phyloP scores from a whole-genome alignment of 495 filamentous ascomycete species.

The Aspergillus wentii region DNA sequence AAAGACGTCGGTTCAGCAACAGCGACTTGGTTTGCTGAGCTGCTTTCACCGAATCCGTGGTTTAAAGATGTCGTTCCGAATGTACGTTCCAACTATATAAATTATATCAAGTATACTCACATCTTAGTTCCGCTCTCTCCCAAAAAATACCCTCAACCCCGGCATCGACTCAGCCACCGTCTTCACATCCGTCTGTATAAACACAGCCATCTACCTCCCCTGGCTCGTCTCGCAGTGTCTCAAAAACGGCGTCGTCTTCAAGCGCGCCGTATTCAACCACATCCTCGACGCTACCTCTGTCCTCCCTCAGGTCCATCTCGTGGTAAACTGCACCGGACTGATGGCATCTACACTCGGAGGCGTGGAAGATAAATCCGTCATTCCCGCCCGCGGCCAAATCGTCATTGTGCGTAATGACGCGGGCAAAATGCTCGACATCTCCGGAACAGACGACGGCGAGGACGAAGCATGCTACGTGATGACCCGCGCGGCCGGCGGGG shows the following conservation, averaged over 20 bases:
- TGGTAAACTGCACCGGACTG: conserved; percentile 77
- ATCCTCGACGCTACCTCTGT: conserved; percentile 55
- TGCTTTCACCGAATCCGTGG: conserved; percentile 66
- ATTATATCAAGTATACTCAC: no score
- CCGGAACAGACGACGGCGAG: conserved; percentile 67
- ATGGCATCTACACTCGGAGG: conserved; percentile 71
- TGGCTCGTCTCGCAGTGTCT: conserved; percentile 77
- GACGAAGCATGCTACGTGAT: conserved; percentile 78
- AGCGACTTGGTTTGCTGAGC: conserved; percentile 48
- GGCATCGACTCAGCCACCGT: conserved; percentile 65
- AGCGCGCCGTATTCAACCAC: conserved; percentile 53
- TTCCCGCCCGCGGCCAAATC: conserved; percentile 77
- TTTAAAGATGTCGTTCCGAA: no score
- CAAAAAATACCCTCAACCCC: conserved; percentile 46
- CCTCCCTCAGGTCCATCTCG: conserved; percentile 55
- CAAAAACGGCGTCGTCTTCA: conserved; percentile 62
- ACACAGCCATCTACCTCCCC: conserved; percentile 79
- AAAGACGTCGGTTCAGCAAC: conserved; percentile 44
- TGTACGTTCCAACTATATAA: no score
- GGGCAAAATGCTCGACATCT: conserved; percentile 55
- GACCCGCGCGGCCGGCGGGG: conserved; percentile 66
- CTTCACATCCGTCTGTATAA: conserved; percentile 88
- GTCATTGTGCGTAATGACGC: conserved; percentile 76
- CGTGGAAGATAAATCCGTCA: conserved; percentile 64
- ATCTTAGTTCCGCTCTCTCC: conserved; percentile 29